Percentiles rank a stretch among this genome's conserved stretches.
phyloP scores from a whole-genome alignment of 129 eudicot genomes.

The Smallanthus sonchifolius region DNA sequence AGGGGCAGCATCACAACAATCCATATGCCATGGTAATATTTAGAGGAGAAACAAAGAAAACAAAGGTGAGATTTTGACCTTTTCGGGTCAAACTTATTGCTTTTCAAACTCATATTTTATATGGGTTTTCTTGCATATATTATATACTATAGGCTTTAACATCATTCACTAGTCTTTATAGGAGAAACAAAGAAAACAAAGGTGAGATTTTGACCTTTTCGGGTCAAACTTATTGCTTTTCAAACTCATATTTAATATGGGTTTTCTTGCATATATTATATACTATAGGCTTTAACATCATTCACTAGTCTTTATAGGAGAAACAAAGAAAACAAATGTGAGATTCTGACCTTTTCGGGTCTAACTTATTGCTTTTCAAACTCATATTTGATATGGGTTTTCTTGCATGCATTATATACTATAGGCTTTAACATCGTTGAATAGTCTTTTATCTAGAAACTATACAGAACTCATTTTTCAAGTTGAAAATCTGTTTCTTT shows the following conservation, averaged over 20 bases:
- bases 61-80: conserved; percentile 52
- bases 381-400: background rate
- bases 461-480: background rate
- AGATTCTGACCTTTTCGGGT: conserved; percentile 2
- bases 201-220: conserved; percentile 19
- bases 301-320: background rate
- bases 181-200: conserved; percentile 72
- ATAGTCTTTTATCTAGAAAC: background rate
- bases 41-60: conserved; percentile 71
- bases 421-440: background rate
- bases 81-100: background rate
- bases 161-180: conserved; percentile 17
- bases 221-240: background rate
- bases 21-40: conserved; percentile 60
- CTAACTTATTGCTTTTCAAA: background rate
- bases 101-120: background rate
- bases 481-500: background rate
- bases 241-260: background rate
- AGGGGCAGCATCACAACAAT: conserved; percentile 67
- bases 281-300: background rate
- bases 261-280: no score
- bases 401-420: background rate
- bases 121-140: background rate
- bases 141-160: background rate
- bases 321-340: background rate